Evolutionary conservation across 108 stramenopile genomes (phyloP), one percentile per base, ranked within the genome.

Genomic region (Skeletonema marinoi): DNA sequence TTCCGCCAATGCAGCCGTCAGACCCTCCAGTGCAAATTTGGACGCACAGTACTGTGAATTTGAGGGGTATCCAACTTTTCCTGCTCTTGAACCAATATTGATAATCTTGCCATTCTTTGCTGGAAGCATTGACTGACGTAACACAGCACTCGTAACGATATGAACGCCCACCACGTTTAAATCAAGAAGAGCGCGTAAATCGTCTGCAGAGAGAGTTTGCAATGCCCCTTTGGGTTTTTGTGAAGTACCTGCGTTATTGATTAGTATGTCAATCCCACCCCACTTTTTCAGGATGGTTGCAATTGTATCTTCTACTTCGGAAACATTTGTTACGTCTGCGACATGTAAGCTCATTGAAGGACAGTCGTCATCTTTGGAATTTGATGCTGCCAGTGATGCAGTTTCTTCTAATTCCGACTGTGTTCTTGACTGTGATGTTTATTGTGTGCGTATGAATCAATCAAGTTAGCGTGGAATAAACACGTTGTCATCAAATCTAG

Each of bases 1-100:
- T 67, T 86, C 86, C 21, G 89, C 83, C 72, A 86, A 80, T 6
- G 82, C 38, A 14, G 87, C 87, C 11, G 89, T 86, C 69, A 88
- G 30, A 64, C 89, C 89, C 70, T 90, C 89, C 46, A 90, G 31
- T 2, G 87, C 89, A 73, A 88, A 88, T 56, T 90, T 90, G 35
- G 77, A 71, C 1, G 89, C 87, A 21, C 86, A 85, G 36, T 90
- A 90, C 48, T 77, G 78, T 13, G 87, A 86, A 25, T 82, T 71
- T 41, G 83, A 74, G 16, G 83, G 74, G 14, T 86, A 46, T 25
- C 87, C 87, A 14, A 88, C 72, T 63, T 90, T 90, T 2, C 89
- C 89, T n/a, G 89, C 89, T 39, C 77, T 69, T 6, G 83, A 85
- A 14, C 85, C 85, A 12, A 90, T 87, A 62, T 90, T 90, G 7